phyloP scores from a whole-genome alignment of 1,284 basidiomycete genomes.

The Neotropicomus parvogracilis region DNA sequence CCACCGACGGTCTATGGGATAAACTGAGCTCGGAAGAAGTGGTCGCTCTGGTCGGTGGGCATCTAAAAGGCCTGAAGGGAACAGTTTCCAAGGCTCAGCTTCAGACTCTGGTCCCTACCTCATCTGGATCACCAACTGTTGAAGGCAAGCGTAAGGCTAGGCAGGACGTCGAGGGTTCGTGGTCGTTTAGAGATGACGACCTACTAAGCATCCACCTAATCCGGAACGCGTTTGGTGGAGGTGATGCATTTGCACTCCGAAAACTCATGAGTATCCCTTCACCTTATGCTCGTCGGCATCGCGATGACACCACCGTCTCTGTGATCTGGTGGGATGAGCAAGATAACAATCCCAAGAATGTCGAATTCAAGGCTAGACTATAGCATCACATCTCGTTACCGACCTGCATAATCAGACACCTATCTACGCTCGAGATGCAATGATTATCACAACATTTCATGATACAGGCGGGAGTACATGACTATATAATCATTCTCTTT shows the following conservation, averaged over 20 bases:
- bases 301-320: constrained; percentile 91
- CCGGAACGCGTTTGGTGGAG: constrained; percentile 91
- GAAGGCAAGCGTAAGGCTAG: constrained; percentile 60
- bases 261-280: constrained; percentile 83
- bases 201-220: constrained; percentile 87
- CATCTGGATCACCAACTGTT: constrained; percentile 49
- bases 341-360: constrained; percentile 29
- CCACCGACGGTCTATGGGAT: constrained; percentile 96
- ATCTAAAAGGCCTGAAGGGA: constrained; percentile 72
- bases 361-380: constrained; percentile 40
- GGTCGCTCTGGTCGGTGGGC: constrained; percentile 83
- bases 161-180: constrained; percentile 45
- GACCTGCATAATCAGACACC: neutral
- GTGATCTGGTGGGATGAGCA: constrained; percentile 81
- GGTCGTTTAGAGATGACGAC: constrained; percentile 87
- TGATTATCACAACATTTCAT: constrained; percentile 9
- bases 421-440: constrained; percentile 1
- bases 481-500: constrained; percentile 31
- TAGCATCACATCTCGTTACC: constrained; percentile 16
- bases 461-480: constrained; percentile 13
- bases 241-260: constrained; percentile 63
- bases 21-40: constrained; percentile 93
- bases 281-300: constrained; percentile 72
- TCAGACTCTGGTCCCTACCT: constrained; percentile 50
- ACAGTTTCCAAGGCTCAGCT: constrained; percentile 57